These are phyloP conservation scores for Fusarium sp. DNA, from an alignment of 2,329 filamentous ascomycete genomes.

Conservation along the genomic window DNA sequence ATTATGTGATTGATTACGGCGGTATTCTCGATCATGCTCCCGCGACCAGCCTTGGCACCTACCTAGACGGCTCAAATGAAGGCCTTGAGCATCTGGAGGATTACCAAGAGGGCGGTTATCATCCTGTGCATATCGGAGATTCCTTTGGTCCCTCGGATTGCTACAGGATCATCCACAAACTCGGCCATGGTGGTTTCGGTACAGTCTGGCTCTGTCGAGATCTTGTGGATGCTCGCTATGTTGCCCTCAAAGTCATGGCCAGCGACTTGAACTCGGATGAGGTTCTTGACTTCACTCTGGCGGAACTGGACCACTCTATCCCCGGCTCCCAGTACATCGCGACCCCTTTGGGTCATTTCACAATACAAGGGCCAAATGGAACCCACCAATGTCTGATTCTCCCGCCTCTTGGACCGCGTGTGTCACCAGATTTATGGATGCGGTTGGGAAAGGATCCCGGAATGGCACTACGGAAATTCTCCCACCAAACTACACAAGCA, in stretches of 20 bases:
- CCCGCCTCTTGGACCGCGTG: conserved; percentile 48
- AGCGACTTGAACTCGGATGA: neutral
- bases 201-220: conserved; percentile 25
- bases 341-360: neutral
- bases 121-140: conserved; percentile 25
- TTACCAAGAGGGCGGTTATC: conserved; percentile 27
- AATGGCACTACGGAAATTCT: conserved; percentile 31
- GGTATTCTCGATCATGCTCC: conserved; percentile 6
- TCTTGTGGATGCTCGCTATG: rapidly evolving
- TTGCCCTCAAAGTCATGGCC: conserved; percentile 11
- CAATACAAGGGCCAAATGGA: conserved; percentile 39
- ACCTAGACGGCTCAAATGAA: neutral
- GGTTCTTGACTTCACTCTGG: neutral
- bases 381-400: conserved; percentile 46
- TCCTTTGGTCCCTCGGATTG: neutral
- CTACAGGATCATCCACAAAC: conserved; percentile 28
- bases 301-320: neutral
- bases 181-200: conserved; percentile 24
- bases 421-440: conserved; percentile 33
- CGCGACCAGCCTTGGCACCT: conserved; percentile 8
- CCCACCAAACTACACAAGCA: conserved; percentile 39
- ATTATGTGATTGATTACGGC: neutral
- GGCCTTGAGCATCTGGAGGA: conserved; percentile 10
- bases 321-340: neutral
- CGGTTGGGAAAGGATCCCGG: conserved; percentile 10